Evolutionary conservation across 2,329 filamentous ascomycete species (phyloP), one percentile per base, ranked within the genome.

Genomic region (Fusarium solani-melongenae): DNA sequence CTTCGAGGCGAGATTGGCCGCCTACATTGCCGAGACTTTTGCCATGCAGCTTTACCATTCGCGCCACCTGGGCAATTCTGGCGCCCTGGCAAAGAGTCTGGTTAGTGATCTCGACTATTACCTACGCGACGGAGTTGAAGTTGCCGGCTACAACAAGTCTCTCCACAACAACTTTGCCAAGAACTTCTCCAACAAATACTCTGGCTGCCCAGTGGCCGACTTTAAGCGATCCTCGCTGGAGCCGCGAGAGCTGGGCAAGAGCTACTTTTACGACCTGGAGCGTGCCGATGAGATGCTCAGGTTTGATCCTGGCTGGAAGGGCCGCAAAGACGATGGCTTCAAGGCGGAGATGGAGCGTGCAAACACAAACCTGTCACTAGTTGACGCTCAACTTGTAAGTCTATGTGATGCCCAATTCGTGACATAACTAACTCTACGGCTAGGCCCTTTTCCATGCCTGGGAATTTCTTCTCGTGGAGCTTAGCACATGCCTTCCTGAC

Each of bases 31-130:
- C 15, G 95, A 98, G 80, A 93, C 96, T 44, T 91, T 97, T 67
- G 93, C 95, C 4, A 95, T 98, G 88, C 94, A 97, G 81, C 86
- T 98, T 20, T 97, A 98, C 79, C 92, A 94, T 77, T 89, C 93
- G 22, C 92, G 95, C 49, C 94, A 97, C 80, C 89, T 92, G 69
- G 92, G 93, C 12, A 91, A 93, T 75, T 87, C 86, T 1, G 84
- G 87, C 38, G 84, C 86, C 0, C 89, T 96, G 65, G 89, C 94
- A 27, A 92, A 92, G 75, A 90, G 90, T 11, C 85, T 98, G 2
- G 87, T 95, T 20, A 88, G 91, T 31, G 92, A 95, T 72, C 84
- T 99, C 9, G 89, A 92, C 62, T 98, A 96, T 84, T 94, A 94
- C 74, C 85, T 94, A 20, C 89, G 94, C 36, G 92, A 94, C 77